Evolutionary conservation across 768 basidiomycete species (phyloP).

Genomic region (Hemileccinum impolitum): DNA sequence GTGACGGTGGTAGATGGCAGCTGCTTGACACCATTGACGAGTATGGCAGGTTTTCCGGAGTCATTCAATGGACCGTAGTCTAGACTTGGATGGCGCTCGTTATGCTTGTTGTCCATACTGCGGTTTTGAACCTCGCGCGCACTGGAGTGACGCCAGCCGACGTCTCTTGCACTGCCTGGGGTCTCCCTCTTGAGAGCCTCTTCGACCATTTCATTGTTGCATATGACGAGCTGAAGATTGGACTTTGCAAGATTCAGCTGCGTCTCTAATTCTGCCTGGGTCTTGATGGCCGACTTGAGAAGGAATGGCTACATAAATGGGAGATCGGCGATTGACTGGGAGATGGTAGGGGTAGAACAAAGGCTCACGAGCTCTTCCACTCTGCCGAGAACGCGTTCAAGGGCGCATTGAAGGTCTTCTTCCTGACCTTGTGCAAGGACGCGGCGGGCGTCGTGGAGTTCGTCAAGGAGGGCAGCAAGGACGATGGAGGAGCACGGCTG

Average conservation of each 20-base stretch:
- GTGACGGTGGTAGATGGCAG: constrained; percentile 4
- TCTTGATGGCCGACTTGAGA: constrained; percentile 66
- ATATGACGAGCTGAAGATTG: constrained; percentile 83
- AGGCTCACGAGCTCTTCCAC: constrained; percentile 62
- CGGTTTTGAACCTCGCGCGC: constrained; percentile 33
- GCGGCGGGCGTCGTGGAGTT: constrained; percentile 64
- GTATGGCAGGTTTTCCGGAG: constrained; percentile 20
- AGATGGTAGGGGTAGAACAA: constrained; percentile 22
- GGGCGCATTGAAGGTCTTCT: constrained; percentile 68
- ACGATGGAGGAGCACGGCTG: constrained; percentile 3
- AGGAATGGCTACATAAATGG: constrained; percentile 46
- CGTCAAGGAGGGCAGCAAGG: constrained; percentile 68
- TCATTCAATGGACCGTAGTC: constrained; percentile 33
- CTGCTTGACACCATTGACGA: constrained; percentile 19
- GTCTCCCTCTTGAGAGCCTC: constrained; percentile 70
- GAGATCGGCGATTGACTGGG: constrained; percentile 8
- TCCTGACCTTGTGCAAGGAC: constrained; percentile 73
- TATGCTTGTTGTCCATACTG: constrained; percentile 20
- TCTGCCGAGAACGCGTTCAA: constrained; percentile 64
- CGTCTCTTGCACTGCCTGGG: constrained; percentile 52
- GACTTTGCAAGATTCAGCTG: constrained; percentile 83
- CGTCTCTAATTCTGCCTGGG: constrained; percentile 77
- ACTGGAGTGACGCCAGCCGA: constrained; percentile 72
- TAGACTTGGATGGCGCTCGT: constrained; percentile 32
- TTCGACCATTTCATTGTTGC: constrained; percentile 96